Percentiles rank a stretch among this genome's conserved stretches.
These are phyloP conservation scores for Agaricus bisporus DNA, from an alignment of 768 basidiomycete species.

Conservation along the genomic window DNA sequence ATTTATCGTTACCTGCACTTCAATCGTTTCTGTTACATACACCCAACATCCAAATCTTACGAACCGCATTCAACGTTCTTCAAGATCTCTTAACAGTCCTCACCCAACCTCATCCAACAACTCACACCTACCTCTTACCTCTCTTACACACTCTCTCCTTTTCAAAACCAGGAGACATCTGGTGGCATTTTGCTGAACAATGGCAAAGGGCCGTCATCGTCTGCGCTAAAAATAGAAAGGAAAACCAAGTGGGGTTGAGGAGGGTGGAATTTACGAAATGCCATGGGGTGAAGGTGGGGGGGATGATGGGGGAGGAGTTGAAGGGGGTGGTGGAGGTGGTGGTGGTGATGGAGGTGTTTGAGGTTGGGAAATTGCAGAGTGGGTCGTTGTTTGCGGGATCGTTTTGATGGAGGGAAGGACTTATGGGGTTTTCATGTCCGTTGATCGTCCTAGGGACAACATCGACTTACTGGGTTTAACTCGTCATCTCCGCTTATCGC, in stretches of 20 bases:
- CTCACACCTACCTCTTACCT: constrained; percentile 16
- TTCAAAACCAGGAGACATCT: constrained; percentile 23
- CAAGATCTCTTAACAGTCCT: constrained; percentile 19
- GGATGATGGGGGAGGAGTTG: constrained; percentile 6
- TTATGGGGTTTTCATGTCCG: too few relatives aligned
- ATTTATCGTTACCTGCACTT: constrained; percentile 17
- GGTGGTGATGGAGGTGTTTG: constrained; percentile 5
- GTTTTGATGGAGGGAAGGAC: too few relatives aligned
- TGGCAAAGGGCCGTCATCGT: constrained; percentile 21
- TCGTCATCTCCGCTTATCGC: too few relatives aligned
- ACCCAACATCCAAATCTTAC: constrained; percentile 18
- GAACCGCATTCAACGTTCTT: constrained; percentile 25
- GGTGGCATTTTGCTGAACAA: constrained; percentile 26
- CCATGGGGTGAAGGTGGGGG: constrained; percentile 15
- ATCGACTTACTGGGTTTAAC: too few relatives aligned
- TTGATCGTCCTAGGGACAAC: too few relatives aligned
- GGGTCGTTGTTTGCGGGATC: too few relatives aligned
- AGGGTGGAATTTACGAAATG: constrained; percentile 23
- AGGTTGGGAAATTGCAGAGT: background rate
- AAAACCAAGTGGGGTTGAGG: constrained; percentile 12
- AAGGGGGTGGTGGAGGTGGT: constrained; percentile 8
- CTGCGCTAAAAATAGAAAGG: constrained; percentile 13
- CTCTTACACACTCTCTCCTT: constrained; percentile 19
- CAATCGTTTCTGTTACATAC: constrained; percentile 16
- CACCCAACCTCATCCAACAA: constrained; percentile 1